Evolutionary conservation across 208 protist genomes (phyloP).

Genomic region (Entamoeba invadens): DNA sequence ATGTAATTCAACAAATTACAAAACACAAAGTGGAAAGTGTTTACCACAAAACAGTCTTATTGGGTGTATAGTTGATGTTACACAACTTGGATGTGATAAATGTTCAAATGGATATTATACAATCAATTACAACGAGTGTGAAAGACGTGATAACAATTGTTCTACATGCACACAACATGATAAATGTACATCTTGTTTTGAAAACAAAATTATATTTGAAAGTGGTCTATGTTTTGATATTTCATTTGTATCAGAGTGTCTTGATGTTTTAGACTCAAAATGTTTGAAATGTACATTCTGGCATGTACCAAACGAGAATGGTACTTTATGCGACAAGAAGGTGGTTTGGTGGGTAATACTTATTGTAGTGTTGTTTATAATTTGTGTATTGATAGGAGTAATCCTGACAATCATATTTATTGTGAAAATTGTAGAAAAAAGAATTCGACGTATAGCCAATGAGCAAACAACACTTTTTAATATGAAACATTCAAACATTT

Average conservation of each 20-base stretch:
- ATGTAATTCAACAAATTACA: background rate
- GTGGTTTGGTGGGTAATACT: background rate
- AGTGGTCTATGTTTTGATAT: background rate
- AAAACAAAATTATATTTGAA: background rate
- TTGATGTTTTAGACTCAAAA: background rate
- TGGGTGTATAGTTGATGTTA: background rate
- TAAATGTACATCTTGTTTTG: background rate
- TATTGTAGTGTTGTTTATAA: background rate
- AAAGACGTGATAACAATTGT: background rate
- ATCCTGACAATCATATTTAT: background rate
- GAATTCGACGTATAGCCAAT: background rate
- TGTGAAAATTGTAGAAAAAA: background rate
- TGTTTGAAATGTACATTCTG: background rate
- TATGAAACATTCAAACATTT: background rate
- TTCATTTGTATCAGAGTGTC: background rate
- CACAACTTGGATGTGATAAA: background rate
- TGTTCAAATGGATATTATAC: background rate
- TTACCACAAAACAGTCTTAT: background rate
- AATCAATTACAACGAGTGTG: background rate
- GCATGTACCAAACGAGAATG: background rate
- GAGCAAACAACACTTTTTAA: background rate
- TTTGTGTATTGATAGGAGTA: background rate
- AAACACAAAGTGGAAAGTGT: background rate
- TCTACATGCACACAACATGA: background rate
- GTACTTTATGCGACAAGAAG: background rate